Evolutionary conservation across 1,284 basidiomycete genomes (phyloP), one percentile per base, ranked within the genome.

Genomic region (Trichosporon ovoides): DNA sequence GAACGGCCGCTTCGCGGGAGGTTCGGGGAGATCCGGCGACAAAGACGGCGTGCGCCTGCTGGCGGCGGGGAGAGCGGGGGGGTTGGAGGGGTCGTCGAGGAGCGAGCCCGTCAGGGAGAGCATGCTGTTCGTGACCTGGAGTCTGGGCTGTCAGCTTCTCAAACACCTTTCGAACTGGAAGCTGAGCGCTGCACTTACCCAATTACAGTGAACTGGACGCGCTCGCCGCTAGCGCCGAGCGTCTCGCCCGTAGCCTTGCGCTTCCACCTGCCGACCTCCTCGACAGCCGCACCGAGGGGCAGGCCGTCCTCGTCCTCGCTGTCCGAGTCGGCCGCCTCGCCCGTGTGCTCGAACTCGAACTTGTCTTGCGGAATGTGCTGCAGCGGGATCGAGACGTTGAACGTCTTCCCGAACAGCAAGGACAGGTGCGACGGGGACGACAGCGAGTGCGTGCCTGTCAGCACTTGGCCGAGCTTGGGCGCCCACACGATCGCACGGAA

Each of bases 341-440:
- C 61, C 14, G 69, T 88, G 63, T 92, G 86, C 71, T 96, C 89
- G 68, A 95, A 98, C 62, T 87, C 84, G 85, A 88, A 98, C 54
- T 84, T 77, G 50, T 88, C 86, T 20, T 77, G 80, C 3, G 86
- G 90, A 69, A 98, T 91, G 75, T 98, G 95, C 69, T 90, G 84
- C 56, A 90, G 85, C 1, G 93, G 91, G 74, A 98, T 97, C 9
- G 92, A 94, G 14, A 92, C 91, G 76, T 98, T 98, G 82, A 98
- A 98, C 7, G 91, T 95, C 56, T 87, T 87, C 69, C 96, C 91
- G 5, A 97, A 82, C 54, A 98, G 87, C 12, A 98, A 81, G 0
- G 93, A 92, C 56, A 98, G 83, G 70, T 98, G 95, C 60, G 95
- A 93, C 0, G 95, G 93, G 1, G 93, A 96, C 59, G 85, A 93